Evolutionary conservation across 108 stramenopile genomes (phyloP), one percentile per base, ranked within the genome.

Genomic region (Cyclotella choctawhatcheeana): DNA sequence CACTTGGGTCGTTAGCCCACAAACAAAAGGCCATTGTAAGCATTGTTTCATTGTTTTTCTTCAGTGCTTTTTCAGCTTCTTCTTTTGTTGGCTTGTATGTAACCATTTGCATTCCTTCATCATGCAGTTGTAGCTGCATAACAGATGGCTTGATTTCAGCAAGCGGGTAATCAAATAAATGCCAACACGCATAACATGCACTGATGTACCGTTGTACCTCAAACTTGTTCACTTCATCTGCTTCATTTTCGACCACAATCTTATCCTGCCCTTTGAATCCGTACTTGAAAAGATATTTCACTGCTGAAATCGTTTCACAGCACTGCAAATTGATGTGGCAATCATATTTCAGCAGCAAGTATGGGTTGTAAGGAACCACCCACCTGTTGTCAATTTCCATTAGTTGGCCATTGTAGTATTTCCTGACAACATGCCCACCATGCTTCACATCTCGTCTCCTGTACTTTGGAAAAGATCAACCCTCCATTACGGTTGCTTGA

Each of bases 251-350:
- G 22, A 35, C 70, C 3, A 71, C 13, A 2, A 34, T 29, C 55
- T 26, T 12, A 27, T 71, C 70, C 2, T 17, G 4, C 1, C 70
- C 70, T 31, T 71, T 71, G 58, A 30, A 71, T 4, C 20, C 26
- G 32, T 71, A 71, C 5, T 22, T 7, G 47, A 51, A 61, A 1
- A 71, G 58, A 35, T 71, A 71, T 29, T 71, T 78, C 20, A 78
- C 48, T n/a, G 77, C 12, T 12, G 16, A 26, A 16, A 78, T 21
- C 4, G 55, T 65, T 1, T 29, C 21, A 34, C 73, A 74, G 20
- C 12, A 66, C 33, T 74, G 64, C n/a, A 78, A 35, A 44, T 78
- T 78, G 4, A 78, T 59, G 59, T 78, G 77, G 31, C 64, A 64
- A 16, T 30, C 10, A 30, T 35, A 78, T 6, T 29, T 71, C 24